phyloP scores from a whole-genome alignment of 1,139 yeast genomes.

The Blastobotrys elegans region DNA sequence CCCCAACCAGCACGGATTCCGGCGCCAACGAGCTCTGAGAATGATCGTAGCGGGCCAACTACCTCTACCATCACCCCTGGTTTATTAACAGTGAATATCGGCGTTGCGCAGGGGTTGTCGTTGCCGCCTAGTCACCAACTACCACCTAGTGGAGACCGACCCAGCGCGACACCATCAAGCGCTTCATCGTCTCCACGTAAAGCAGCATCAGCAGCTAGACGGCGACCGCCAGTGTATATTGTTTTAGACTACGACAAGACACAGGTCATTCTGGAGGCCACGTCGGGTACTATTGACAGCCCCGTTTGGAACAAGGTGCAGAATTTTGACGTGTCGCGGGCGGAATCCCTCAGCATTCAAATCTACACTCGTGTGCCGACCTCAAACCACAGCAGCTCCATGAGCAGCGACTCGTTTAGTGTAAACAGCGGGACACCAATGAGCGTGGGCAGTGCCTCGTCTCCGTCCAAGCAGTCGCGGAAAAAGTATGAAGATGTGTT shows the following conservation, averaged over 20 bases:
- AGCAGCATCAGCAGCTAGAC: background rate
- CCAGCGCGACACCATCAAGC: background rate
- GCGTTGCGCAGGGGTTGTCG: slow-evolving; percentile 54
- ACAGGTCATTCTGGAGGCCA: slow-evolving; percentile 78
- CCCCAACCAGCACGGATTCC: slow-evolving; percentile 13
- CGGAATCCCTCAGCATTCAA: slow-evolving; percentile 56
- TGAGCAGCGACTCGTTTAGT: background rate
- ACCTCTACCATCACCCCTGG: slow-evolving; percentile 52
- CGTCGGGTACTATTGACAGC: slow-evolving; percentile 57
- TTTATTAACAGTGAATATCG: slow-evolving; percentile 61
- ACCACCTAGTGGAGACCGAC: background rate
- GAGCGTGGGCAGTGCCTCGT: slow-evolving; percentile 4
- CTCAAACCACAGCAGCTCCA: slow-evolving; percentile 1
- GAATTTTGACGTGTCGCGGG: slow-evolving; percentile 82
- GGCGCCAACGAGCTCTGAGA: background rate
- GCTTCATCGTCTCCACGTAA: slow-evolving; percentile 3
- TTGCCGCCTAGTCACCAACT: slow-evolving; percentile 48
- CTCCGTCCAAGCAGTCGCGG: background rate
- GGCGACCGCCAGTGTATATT: slow-evolving; percentile 36
- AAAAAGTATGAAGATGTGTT: slow-evolving; percentile 35
- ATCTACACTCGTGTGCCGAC: slow-evolving; percentile 69
- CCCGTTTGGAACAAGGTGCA: slow-evolving; percentile 85
- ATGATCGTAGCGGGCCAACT: slow-evolving; percentile 11
- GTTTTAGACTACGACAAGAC: slow-evolving; percentile 49
- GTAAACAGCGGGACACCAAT: slow-evolving; percentile 11